phyloP scores from a whole-genome alignment of 306 rosid genomes.

The Vachellia collinsii region DNA sequence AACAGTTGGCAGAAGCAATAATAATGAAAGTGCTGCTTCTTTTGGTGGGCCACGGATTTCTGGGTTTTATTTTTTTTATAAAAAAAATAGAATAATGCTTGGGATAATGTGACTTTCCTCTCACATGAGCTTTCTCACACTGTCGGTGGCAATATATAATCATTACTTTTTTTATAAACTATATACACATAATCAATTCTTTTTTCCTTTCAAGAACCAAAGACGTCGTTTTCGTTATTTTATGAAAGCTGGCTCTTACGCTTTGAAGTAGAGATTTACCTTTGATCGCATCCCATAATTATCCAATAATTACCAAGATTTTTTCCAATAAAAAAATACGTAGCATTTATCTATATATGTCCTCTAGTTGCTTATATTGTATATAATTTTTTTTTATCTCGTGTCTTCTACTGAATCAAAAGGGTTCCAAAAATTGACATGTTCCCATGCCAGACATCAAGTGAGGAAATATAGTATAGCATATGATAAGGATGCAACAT shows the following conservation, averaged over 20 bases:
- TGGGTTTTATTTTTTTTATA: background rate
- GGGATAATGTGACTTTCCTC: constrained; percentile 24
- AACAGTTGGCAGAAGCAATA: background rate
- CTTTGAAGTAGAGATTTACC: background rate
- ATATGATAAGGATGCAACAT: no score
- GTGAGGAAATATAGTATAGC: no score
- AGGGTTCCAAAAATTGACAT: background rate
- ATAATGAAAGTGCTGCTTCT: background rate
- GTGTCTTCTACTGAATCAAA: background rate
- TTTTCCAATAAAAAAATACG: background rate
- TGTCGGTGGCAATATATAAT: constrained; percentile 49
- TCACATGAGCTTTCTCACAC: constrained; percentile 41
- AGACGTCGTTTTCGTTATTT: constrained; percentile 33
- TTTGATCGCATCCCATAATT: background rate
- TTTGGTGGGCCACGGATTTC: constrained; percentile 1
- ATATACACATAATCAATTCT: no score
- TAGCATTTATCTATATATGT: background rate
- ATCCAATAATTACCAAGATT: background rate
- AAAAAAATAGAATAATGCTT: constrained; percentile 12
- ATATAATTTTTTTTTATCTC: background rate
- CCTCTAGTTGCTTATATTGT: background rate
- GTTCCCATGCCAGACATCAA: no score
- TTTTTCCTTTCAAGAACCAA: no score
- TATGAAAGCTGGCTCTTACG: constrained; percentile 32
- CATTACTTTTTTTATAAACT: background rate